phyloP scores from a whole-genome alignment of 2,329 filamentous ascomycete genomes.

The Botrytis fragariae region DNA sequence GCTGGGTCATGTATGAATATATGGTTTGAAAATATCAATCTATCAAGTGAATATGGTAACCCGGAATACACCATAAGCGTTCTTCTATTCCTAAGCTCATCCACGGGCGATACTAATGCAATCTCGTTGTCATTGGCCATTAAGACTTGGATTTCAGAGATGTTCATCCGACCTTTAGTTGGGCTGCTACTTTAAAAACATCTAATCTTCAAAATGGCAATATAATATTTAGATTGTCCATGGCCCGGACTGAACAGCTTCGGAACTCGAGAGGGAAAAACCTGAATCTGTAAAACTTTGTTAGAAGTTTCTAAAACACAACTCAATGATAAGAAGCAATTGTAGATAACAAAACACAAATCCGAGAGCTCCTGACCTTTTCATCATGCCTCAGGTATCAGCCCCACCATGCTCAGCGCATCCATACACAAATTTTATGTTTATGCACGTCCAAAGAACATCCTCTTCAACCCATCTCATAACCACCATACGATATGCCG shows the following conservation, averaged over 20 bases:
- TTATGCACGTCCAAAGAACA: constrained; percentile 7
- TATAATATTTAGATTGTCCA: not conserved
- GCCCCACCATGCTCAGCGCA: not conserved
- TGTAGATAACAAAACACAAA: not conserved
- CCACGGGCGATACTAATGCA: not conserved
- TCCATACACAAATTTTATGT: constrained; percentile 15
- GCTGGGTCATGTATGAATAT: not conserved
- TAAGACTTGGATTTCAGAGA: not conserved
- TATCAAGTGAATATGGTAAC: not conserved
- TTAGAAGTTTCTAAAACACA: not conserved
- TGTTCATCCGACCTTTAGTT: not conserved
- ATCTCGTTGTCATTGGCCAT: not conserved
- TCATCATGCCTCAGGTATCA: not conserved
- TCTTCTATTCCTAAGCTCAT: no score
- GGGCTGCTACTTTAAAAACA: not conserved
- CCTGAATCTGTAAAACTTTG: not conserved
- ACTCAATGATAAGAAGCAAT: not conserved
- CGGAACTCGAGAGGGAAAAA: no score
- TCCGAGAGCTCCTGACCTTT: not conserved
- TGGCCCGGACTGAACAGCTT: not conserved
- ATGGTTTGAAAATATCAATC: not conserved
- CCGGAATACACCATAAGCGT: not conserved
- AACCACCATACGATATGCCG: constrained; percentile 59
- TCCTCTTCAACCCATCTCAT: not conserved
- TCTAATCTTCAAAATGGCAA: not conserved